Evolutionary conservation across 2,329 filamentous ascomycete species (phyloP).

Genomic region (Diaporthe destruens): DNA sequence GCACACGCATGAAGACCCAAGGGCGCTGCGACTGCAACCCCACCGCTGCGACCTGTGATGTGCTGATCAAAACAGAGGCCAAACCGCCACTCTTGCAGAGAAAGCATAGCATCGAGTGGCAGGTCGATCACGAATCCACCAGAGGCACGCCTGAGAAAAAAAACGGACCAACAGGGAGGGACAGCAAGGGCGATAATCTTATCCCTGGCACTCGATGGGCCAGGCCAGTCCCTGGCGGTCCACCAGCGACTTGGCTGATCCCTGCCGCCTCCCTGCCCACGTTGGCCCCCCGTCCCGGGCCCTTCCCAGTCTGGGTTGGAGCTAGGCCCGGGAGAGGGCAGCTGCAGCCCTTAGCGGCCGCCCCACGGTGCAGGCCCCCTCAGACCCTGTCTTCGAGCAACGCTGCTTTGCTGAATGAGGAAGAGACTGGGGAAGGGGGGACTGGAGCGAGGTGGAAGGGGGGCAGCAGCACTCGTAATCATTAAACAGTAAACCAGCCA

Average conservation of each 20-base stretch:
- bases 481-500: neutral
- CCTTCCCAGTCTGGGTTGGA: slow-evolving; percentile 12
- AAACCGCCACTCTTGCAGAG: slow-evolving; percentile 13
- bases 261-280: neutral
- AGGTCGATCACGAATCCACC: slow-evolving; percentile 14
- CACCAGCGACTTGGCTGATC: neutral
- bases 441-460: neutral
- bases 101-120: slow-evolving; percentile 2
- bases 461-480: neutral
- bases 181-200: slow-evolving; percentile 5
- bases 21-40: slow-evolving; percentile 11
- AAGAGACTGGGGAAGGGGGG: slow-evolving; percentile 20
- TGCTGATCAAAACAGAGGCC: slow-evolving; percentile 28
- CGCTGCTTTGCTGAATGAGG: neutral
- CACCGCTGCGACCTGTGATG: slow-evolving; percentile 5
- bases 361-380: slow-evolving; percentile 4
- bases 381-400: neutral
- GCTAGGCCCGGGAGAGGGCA: slow-evolving; percentile 12
- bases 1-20: slow-evolving; percentile 18
- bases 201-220: slow-evolving; percentile 14
- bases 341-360: slow-evolving; percentile 26
- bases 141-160: neutral
- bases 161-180: neutral
- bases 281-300: neutral
- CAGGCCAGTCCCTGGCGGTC: slow-evolving; percentile 2